Evolutionary conservation across 1,139 yeast species (phyloP), one percentile per base, ranked within the genome.

Genomic region (Kodamaea alishanica): DNA sequence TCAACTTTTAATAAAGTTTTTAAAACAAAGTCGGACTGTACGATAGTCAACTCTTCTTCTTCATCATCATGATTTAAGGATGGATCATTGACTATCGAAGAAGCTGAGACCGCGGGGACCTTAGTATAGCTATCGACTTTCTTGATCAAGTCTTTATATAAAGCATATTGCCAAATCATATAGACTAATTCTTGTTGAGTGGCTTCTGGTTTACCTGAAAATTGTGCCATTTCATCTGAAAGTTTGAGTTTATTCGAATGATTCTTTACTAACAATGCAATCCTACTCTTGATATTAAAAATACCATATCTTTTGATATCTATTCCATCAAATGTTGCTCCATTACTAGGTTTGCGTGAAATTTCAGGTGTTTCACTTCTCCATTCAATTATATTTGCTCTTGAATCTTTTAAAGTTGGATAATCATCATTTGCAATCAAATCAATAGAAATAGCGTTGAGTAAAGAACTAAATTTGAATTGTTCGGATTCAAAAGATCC

Each of bases 141-240:
- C 52, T 77, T 86, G 47, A 70, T 74, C 48, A 88, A 68, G 46
- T 82, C 79, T 42, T 85, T 85, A 61, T 77, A 77, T 53, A 85
- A 81, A 38, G 86, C 84, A 58, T 92, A 92, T 61, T 87, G 92
- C 90, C 97, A 92, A 38, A 92, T 67, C 23, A 82, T 79, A 51
- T 81, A 87, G 24, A 92, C 79, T 30, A 94, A 84, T 42, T 87
- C 96, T 43, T 92, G 92, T 57, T 89, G 89, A 5, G 95, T 82
- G 32, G 86, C 82, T 57, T 87, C 95, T 28, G 72, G 68, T 37
- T 80, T 73, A 9, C 97, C 97, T 22, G 87, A 67, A 35, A 92
- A 70, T 33, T 76, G 75, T 3, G 90, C 70, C 61, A 92, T 72
- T 27, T 65, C 64, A 26, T 77, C 80, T 12, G 82, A 77, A 33